phyloP scores from a whole-genome alignment of 2,329 filamentous ascomycete species.

The Exophiala alcalophila region DNA sequence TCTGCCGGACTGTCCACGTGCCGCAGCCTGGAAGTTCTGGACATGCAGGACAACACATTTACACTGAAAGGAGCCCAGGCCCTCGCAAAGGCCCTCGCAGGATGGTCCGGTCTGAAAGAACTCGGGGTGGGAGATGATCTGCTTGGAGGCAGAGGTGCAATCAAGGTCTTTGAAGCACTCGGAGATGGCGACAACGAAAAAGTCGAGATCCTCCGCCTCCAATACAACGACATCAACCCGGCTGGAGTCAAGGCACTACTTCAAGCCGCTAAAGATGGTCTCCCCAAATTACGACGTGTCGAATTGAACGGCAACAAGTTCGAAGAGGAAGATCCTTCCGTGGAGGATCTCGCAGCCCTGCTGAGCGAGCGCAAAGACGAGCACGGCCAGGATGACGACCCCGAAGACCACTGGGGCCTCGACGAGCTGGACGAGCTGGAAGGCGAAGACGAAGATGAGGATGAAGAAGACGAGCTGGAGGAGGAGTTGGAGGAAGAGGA shows the following conservation, averaged over 20 bases:
- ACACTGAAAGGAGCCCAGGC: slow-evolving; percentile 75
- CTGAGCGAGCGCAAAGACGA: slow-evolving; percentile 77
- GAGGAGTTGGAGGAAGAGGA: slow-evolving; percentile 64
- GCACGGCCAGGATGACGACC: slow-evolving; percentile 56
- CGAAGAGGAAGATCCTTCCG: slow-evolving; percentile 72
- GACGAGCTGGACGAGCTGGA: slow-evolving; percentile 85
- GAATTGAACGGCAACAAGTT: slow-evolving; percentile 98
- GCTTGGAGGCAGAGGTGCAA: slow-evolving; percentile 71
- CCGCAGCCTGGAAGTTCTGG: slow-evolving; percentile 67
- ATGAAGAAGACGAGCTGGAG: slow-evolving; percentile 65
- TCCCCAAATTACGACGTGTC: slow-evolving; percentile 77
- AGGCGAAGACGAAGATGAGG: slow-evolving; percentile 66
- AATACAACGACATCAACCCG: slow-evolving; percentile 91
- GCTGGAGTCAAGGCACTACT: slow-evolving; percentile 70
- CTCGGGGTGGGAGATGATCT: slow-evolving; percentile 87
- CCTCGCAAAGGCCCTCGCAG: slow-evolving; percentile 68
- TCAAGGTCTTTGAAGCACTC: slow-evolving; percentile 70
- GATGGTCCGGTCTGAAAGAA: slow-evolving; percentile 75
- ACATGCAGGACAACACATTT: slow-evolving; percentile 98
- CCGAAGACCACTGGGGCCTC: slow-evolving; percentile 79
- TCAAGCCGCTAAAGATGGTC: slow-evolving; percentile 61
- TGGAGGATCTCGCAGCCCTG: slow-evolving; percentile 66
- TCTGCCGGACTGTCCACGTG: slow-evolving; percentile 73
- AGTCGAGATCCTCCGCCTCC: slow-evolving; percentile 75
- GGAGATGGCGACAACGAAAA: slow-evolving; percentile 71